A percentile compares a stretch with the other conserved stretches of the same genome.
These are phyloP conservation scores for Pythium aquatile DNA, from an alignment of 352 stramenopile genomes.

Conservation along the genomic window DNA sequence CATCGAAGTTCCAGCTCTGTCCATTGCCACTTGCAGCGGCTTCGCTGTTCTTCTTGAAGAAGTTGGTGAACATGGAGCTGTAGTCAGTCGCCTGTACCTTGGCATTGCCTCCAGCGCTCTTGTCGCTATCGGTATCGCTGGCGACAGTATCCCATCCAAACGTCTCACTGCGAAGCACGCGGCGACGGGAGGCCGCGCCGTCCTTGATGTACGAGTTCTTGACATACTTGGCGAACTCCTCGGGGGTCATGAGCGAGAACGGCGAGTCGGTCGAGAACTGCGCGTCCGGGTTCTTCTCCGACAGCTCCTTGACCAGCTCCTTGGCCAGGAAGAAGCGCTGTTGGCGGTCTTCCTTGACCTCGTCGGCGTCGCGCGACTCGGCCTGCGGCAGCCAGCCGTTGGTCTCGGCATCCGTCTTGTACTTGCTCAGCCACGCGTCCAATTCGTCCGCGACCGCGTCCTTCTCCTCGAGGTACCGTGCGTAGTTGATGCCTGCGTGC, in stretches of 20 bases:
- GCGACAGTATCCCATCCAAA: not conserved
- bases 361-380: constrained; percentile 25
- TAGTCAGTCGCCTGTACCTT: constrained; percentile 8
- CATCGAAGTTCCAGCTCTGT: constrained; percentile 15
- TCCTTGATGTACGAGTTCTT: constrained; percentile 33
- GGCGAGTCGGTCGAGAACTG: constrained; percentile 43
- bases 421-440: constrained; percentile 39
- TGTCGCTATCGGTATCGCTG: not conserved
- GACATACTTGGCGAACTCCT: constrained; percentile 48
- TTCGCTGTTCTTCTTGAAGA: constrained; percentile 7
- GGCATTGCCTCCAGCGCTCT: constrained; percentile 1
- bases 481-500: constrained; percentile 28
- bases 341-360: constrained; percentile 34
- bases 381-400: constrained; percentile 22
- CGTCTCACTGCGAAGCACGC: not conserved
- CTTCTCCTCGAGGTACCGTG: constrained; percentile 47
- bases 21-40: not conserved
- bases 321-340: constrained; percentile 53
- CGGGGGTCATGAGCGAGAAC: constrained; percentile 54
- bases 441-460: constrained; percentile 34
- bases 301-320: constrained; percentile 35
- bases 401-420: constrained; percentile 6
- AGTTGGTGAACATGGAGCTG: not conserved
- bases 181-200: not conserved
- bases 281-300: constrained; percentile 37